A percentile compares a stretch with the other conserved stretches of the same genome.
phyloP scores from a whole-genome alignment of 306 rosid genomes.

The Corylus avellana region DNA sequence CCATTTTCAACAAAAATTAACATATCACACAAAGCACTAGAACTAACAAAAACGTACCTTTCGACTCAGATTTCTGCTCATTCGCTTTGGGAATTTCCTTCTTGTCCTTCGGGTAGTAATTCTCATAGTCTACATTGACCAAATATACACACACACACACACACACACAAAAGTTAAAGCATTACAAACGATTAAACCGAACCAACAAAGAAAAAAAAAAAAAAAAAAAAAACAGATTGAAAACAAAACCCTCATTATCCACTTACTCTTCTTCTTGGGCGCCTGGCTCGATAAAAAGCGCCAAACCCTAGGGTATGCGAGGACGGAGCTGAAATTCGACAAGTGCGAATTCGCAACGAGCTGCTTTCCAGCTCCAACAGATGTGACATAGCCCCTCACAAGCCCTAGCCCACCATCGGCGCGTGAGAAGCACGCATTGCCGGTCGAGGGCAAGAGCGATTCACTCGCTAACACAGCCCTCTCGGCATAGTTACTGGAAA shows the following conservation, averaged over 20 bases:
- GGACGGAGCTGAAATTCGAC: conserved; percentile 25
- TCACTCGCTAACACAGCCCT: conserved; percentile 18
- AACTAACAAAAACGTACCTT: conserved; percentile 27
- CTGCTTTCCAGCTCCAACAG: conserved; percentile 32
- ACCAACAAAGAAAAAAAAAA: too few relatives aligned
- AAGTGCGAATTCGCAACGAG: conserved; percentile 17
- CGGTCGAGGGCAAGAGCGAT: neutral
- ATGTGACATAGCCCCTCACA: conserved; percentile 18
- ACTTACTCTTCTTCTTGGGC: conserved; percentile 30
- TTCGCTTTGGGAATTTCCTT: conserved; percentile 31
- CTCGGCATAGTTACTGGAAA: conserved; percentile 4
- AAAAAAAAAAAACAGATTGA: neutral
- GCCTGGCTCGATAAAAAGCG: conserved; percentile 31
- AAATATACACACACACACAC: neutral
- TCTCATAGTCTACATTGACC: conserved; percentile 31
- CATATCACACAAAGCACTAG: neutral
- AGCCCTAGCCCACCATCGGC: conserved; percentile 25
- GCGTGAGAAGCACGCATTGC: conserved; percentile 12
- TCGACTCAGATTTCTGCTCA: conserved; percentile 33
- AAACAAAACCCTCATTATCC: neutral
- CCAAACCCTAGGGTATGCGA: conserved; percentile 26
- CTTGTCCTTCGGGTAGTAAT: conserved; percentile 38
- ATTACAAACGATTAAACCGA: neutral
- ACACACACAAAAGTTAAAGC: neutral
- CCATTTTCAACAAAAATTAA: neutral